A percentile compares a stretch with the other conserved stretches of the same genome.
These are phyloP conservation scores for Komagataella kurtzmanii DNA, from an alignment of 805 yeast species.

Conservation along the genomic window DNA sequence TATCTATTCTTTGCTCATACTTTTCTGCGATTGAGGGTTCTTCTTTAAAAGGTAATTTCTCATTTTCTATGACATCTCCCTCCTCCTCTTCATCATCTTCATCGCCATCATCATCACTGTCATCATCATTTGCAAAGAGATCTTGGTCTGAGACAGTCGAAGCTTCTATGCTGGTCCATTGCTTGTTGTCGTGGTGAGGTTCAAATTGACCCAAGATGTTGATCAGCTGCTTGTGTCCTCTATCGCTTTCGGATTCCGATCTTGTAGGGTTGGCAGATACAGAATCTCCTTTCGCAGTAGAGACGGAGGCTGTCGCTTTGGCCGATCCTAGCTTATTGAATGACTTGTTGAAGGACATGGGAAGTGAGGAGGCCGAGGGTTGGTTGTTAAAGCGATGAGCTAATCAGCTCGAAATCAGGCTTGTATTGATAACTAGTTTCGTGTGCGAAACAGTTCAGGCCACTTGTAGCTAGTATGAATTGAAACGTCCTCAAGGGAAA, in stretches of 20 bases:
- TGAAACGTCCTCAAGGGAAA: not conserved
- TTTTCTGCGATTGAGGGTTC: not conserved
- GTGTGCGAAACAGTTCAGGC: not conserved
- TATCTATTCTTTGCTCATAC: not conserved
- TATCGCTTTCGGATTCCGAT: not conserved
- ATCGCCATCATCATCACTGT: not conserved
- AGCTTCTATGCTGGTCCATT: not conserved
- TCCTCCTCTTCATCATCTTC: not conserved
- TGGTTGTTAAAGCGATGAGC: not conserved
- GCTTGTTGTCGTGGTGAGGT: not conserved
- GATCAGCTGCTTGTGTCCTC: not conserved
- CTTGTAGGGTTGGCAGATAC: not conserved
- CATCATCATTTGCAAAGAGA: not conserved
- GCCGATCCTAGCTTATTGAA: not conserved
- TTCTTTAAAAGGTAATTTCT: not conserved
- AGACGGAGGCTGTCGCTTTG: not conserved
- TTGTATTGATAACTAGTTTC: not conserved
- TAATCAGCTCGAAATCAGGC: not conserved
- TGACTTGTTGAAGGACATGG: constrained; percentile 1
- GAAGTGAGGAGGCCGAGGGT: not conserved
- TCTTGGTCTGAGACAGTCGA: not conserved
- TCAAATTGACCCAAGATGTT: not conserved
- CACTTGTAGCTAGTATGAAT: not conserved
- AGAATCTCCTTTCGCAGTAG: not conserved
- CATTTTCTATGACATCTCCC: not conserved